Evolutionary conservation across 345 rosid genomes (phyloP), one percentile per base, ranked within the genome.

Genomic region (Syzygium oleosum): DNA sequence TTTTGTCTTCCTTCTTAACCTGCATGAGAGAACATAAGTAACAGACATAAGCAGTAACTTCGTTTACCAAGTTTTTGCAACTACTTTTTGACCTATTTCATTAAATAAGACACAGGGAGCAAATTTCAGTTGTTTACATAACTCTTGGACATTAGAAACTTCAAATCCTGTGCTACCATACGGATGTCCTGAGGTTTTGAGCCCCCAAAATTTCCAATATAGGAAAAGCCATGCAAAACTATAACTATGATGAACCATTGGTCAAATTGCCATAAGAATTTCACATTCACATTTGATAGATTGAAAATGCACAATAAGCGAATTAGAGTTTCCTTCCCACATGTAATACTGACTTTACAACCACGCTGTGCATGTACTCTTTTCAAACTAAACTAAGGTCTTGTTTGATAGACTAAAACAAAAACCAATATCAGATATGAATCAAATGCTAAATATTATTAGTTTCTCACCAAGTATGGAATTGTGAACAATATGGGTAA

Each of bases 1-100:
- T 87, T 80, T 87, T 87, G 6, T 89, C 88, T 89, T 89, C 88
- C 90, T 85, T 87, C 63, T 87, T 87, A 52, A 89, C 90, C 90
- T 87, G 88, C 27, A 58, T 19, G 83, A 12, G 52, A 46, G 41
- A 58, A 63, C 31, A 84, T 79, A 87, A 15, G 21, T 17, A 51
- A 52, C 55, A 51, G 53, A 41, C 29, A 86, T 15, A 22, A n/a
- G 31, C 77, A 56, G n/a, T 14, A 29, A 38, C 58, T 58, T 56
- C 52, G 12, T 84, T 52, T 51, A 84, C 46, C 46, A 52, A 52
- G 55, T 53, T 85, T 29, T 53, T 38, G 49, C 49, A 73, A 38
- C 25, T 17, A 73, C 46, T 38, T 34, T 73, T 73, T 73, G 80
- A 21, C 80, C 80, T 38, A 38, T 34, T 34, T 56, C 5, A 73